phyloP scores from a whole-genome alignment of 1,139 yeast species.

The Groenewaldozyma auringiensis region DNA sequence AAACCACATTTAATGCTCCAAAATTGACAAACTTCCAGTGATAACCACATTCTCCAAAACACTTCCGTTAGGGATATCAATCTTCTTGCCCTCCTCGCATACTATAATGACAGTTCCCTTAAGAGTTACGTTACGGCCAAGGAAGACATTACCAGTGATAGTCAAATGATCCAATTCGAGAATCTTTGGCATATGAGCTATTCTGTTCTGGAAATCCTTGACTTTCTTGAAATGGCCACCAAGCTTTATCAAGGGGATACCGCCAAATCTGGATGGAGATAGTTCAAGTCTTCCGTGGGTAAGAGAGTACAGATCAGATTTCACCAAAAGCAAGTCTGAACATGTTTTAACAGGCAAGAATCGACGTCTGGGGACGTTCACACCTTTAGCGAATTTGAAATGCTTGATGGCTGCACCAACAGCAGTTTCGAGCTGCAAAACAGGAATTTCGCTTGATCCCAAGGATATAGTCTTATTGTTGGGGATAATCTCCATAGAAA shows the following conservation, averaged over 20 bases:
- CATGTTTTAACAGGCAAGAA: constrained; percentile 97
- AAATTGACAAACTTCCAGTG: constrained; percentile 91
- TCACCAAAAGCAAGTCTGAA: constrained; percentile 87
- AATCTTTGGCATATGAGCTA: constrained; percentile 93
- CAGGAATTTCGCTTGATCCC: constrained; percentile 74
- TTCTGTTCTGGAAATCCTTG: constrained; percentile 78
- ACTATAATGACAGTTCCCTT: constrained; percentile 97
- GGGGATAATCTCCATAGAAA: constrained; percentile 92
- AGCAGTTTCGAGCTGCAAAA: constrained; percentile 94
- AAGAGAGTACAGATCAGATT: constrained; percentile 88
- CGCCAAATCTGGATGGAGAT: constrained; percentile 75
- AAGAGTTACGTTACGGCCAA: constrained; percentile 84
- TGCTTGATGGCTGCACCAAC: constrained; percentile 99
- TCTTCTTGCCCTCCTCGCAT: constrained; percentile 93
- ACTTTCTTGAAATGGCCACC: constrained; percentile 97
- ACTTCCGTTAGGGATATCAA: constrained; percentile 95
- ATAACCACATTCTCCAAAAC: constrained; percentile 92
- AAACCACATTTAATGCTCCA: constrained; percentile 91
- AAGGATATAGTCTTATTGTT: constrained; percentile 74
- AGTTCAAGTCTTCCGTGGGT: constrained; percentile 87
- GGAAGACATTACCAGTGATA: constrained; percentile 88
- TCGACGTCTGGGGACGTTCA: constrained; percentile 95
- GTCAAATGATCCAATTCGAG: constrained; percentile 95
- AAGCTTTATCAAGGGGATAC: constrained; percentile 90
- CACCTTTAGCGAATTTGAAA: constrained; percentile 93